phyloP scores from a whole-genome alignment of 2,329 filamentous ascomycete species.

The Metarhizium sp. region DNA sequence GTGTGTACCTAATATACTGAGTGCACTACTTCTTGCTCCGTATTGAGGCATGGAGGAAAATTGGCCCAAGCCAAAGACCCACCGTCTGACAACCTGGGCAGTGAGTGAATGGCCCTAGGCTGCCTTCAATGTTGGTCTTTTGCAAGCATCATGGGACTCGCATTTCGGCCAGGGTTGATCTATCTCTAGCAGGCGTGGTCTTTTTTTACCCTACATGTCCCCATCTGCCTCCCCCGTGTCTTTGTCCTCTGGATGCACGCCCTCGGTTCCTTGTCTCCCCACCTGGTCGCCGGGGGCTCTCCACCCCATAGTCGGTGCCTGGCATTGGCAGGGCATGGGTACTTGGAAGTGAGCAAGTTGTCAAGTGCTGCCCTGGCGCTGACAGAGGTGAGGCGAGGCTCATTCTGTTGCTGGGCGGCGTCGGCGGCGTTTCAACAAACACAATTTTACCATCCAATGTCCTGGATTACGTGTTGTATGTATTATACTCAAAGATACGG shows the following conservation, averaged over 20 bases:
- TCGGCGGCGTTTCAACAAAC: not conserved
- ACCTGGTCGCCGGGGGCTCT: not conserved
- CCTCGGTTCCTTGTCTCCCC: not conserved
- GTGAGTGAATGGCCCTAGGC: too few relatives aligned
- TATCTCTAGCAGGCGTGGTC: too few relatives aligned
- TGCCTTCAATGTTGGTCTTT: not conserved
- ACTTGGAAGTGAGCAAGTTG: not conserved
- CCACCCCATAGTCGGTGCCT: not conserved
- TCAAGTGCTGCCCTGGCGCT: not conserved
- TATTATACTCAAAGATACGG: too few relatives aligned
- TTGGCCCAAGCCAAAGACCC: not conserved
- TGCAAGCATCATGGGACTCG: not conserved
- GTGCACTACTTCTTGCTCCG: too few relatives aligned
- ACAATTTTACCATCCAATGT: not conserved
- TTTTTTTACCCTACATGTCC: not conserved
- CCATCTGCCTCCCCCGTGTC: not conserved
- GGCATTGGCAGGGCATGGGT: not conserved
- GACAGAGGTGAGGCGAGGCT: not conserved
- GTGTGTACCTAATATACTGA: too few relatives aligned
- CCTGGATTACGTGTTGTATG: not conserved
- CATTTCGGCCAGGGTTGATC: not conserved
- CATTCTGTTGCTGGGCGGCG: not conserved
- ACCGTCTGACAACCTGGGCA: not conserved
- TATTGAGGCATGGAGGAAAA: not conserved
- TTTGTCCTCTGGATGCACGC: not conserved